Evolutionary conservation across 768 basidiomycete genomes (phyloP), one percentile per base, ranked within the genome.

Genomic region (Termitomyces bulborhizus): DNA sequence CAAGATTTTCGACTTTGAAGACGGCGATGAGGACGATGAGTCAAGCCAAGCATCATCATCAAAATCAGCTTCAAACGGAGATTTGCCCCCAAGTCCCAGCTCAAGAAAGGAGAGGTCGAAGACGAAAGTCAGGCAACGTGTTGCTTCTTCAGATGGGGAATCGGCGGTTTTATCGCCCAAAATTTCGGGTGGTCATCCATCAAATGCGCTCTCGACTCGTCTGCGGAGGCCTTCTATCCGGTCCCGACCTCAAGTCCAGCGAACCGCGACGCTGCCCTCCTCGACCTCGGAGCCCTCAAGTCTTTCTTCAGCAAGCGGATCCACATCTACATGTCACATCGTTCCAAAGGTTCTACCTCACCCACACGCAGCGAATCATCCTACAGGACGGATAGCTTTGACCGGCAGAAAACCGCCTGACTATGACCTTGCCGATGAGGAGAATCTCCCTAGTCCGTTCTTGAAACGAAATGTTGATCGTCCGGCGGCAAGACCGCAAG

Each of bases 391-490:
- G 12, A 53, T 63, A 0, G 61, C 71, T 9, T 54, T 66, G 24
- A 62, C 69, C 1, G 63, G 62, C 1, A 64, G 62, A 29, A 62
- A 64, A n/a, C 62, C 56, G 24, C 53, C 82, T 3, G 71, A 78
- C 55, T 93, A 90, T 62, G 84, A 91, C 66, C 62, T 86, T 9
- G 74, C 75, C 0, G 89, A 93, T 64, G 90, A 90, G 65, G 90
- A 90, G 67, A 92, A 91, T 66, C 76, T 93, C 0, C 91, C 90
- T 0, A 90, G 88, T 64, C 91, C 90, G 5, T 93, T 93, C 69
- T 65, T 93, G 42, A 87, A 86, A 64, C 75, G 80, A 11, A 59
- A 56, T 9, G 43, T 61, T 24, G 48, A 68, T 57, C 4, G 82
- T 36, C 54, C 46, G 12, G 27, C 54, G 27, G 53, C 45, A 32